Percentiles rank a stretch among this genome's conserved stretches.
These are phyloP conservation scores for Cylindrotheca closterium DNA, from an alignment of 108 stramenopile genomes.

Conservation along the genomic window DNA sequence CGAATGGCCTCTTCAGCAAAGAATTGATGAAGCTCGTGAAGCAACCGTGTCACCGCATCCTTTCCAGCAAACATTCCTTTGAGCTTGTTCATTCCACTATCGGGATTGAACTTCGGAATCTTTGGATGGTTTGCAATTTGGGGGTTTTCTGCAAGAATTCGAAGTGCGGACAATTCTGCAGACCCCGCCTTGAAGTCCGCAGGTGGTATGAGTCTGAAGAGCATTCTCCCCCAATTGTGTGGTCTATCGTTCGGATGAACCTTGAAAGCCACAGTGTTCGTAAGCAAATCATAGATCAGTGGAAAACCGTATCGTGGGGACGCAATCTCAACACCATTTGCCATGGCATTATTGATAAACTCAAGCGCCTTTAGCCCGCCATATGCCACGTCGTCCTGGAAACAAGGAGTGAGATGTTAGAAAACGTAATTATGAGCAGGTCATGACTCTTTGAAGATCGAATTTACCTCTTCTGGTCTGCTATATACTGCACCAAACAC, in stretches of 20 bases:
- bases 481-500: constrained; percentile 89
- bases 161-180: constrained; percentile 90
- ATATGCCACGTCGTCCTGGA: constrained; percentile 79
- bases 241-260: constrained; percentile 92
- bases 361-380: constrained; percentile 86
- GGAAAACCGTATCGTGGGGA: constrained; percentile 94
- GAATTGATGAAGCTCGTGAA: constrained; percentile 75
- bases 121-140: constrained; percentile 80
- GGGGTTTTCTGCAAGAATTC: constrained; percentile 91
- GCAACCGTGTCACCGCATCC: constrained; percentile 84
- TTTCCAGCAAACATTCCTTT: constrained; percentile 94
- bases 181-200: constrained; percentile 84
- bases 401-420: not conserved
- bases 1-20: constrained; percentile 63
- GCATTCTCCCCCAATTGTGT: constrained; percentile 91
- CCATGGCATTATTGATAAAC: constrained; percentile 83
- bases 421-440: not conserved
- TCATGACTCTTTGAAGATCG: not conserved
- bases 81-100: constrained; percentile 90
- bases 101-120: constrained; percentile 95
- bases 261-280: constrained; percentile 89
- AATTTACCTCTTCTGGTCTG: constrained; percentile 77
- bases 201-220: constrained; percentile 88
- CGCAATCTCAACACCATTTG: constrained; percentile 84
- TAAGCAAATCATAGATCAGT: constrained; percentile 93